Conservation (phyloP, 2,329 filamentous ascomycete species). For the Hypoxylon sp. region DNA sequence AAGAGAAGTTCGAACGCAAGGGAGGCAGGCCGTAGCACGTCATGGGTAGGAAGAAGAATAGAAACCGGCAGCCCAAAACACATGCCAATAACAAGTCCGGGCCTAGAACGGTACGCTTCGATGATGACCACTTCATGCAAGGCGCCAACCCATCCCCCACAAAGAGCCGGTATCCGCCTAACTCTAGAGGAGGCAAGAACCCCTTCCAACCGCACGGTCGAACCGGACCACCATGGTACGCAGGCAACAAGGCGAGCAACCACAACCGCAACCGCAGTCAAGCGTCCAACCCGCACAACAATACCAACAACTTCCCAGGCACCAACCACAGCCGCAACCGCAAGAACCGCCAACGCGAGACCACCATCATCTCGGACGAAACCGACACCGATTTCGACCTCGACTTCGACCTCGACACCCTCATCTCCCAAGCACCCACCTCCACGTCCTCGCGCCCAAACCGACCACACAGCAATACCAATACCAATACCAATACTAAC, state of each 20-base stretch:
- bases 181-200: slow-evolving; percentile 16
- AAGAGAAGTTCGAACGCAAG: neutral
- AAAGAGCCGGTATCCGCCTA: neutral
- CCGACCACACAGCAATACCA: too few relatives aligned
- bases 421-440: neutral
- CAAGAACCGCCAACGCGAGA: neutral
- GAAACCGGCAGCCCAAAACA: neutral
- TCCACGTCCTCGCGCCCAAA: too few relatives aligned
- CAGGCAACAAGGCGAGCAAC: slow-evolving; percentile 1
- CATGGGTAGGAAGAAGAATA: slow-evolving; percentile 40
- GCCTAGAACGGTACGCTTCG: slow-evolving; percentile 25
- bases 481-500: too few relatives aligned
- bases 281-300: neutral
- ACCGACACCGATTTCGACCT: neutral
- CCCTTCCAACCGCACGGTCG: neutral
- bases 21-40: neutral
- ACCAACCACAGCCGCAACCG: slow-evolving; percentile 9
- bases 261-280: neutral
- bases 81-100: slow-evolving; percentile 15
- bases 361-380: neutral
- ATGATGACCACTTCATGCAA: slow-evolving; percentile 45
- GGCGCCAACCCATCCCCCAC: slow-evolving; percentile 21
- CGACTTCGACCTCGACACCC: neutral
- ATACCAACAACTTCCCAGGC: neutral
- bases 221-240: neutral